Percentiles rank a stretch among this genome's conserved stretches.
phyloP scores from a whole-genome alignment of 2,329 filamentous ascomycete genomes.

The Xylaria polymorpha region DNA sequence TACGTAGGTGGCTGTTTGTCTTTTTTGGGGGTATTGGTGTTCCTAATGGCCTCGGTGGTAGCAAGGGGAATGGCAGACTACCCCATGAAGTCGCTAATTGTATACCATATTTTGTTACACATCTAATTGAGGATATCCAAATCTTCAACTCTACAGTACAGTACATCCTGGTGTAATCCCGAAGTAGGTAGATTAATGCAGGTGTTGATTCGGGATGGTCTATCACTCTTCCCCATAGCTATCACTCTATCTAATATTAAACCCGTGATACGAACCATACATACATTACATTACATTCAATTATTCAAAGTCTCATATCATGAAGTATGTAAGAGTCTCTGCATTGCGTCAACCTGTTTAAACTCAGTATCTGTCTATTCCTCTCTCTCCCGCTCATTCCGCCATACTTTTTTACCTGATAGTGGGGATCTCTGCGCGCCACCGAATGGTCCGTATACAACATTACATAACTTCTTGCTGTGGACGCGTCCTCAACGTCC shows the following conservation, averaged over 20 bases:
- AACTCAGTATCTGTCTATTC: neutral
- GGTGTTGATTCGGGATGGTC: neutral
- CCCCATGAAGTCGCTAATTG: constrained; percentile 29
- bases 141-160: constrained; percentile 9
- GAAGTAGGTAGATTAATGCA: neutral
- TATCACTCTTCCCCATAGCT: neutral
- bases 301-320: neutral
- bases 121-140: constrained; percentile 14
- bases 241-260: neutral
- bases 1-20: constrained; percentile 12
- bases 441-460: neutral
- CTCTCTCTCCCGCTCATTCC: neutral
- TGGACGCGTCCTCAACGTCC: neutral
- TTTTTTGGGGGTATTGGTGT: constrained; percentile 29
- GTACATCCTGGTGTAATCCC: neutral
- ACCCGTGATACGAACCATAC: neutral
- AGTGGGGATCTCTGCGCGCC: neutral
- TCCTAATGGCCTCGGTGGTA: constrained; percentile 23
- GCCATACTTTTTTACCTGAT: neutral
- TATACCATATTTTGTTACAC: constrained; percentile 30
- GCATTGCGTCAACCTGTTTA: neutral
- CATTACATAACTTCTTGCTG: constrained; percentile 2
- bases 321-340: neutral
- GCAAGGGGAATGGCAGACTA: constrained; percentile 23
- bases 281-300: too few species aligned